Conservation (phyloP, 495 filamentous ascomycete genomes). For the Daldinia grandis region DNA sequence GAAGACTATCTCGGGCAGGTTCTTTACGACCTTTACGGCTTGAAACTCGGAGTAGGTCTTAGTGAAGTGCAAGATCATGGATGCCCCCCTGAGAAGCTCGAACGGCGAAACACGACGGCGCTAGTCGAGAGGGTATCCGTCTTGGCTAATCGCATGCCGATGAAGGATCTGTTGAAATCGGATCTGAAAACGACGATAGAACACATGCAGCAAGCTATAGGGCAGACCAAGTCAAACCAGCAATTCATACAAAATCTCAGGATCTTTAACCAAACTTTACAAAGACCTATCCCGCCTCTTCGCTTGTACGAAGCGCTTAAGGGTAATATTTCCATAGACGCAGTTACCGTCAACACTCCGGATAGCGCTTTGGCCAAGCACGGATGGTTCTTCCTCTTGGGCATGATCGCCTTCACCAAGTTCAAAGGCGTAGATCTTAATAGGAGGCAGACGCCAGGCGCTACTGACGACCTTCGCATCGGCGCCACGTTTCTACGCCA, state of each 20-base stretch:
- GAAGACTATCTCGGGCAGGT: constrained; percentile 84
- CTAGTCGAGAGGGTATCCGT: constrained; percentile 83
- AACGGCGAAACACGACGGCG: constrained; percentile 75
- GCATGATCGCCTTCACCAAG: constrained; percentile 85
- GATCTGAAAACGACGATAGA: constrained; percentile 89
- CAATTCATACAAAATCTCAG: constrained; percentile 78
- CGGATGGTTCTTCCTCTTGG: constrained; percentile 92
- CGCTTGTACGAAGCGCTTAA: constrained; percentile 78
- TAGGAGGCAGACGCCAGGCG: constrained; percentile 77
- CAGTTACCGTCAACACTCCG: constrained; percentile 57
- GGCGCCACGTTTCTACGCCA: constrained; percentile 82
- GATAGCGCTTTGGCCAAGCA: constrained; percentile 73
- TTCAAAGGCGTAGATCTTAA: constrained; percentile 76
- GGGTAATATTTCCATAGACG: constrained; percentile 72
- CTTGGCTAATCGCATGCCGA: constrained; percentile 81
- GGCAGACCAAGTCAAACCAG: constrained; percentile 67
- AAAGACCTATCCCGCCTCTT: constrained; percentile 82
- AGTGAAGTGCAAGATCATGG: constrained; percentile 77
- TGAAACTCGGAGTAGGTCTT: constrained; percentile 76
- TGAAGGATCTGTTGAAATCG: constrained; percentile 90
- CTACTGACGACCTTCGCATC: constrained; percentile 86
- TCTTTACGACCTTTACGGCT: constrained; percentile 86
- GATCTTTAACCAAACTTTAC: constrained; percentile 77
- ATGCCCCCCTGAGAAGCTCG: constrained; percentile 76
- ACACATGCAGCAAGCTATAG: constrained; percentile 76